These are phyloP conservation scores for Coemansia sp. DNA, from an alignment of 192 early-diverging fungal species.

Conservation along the genomic window DNA sequence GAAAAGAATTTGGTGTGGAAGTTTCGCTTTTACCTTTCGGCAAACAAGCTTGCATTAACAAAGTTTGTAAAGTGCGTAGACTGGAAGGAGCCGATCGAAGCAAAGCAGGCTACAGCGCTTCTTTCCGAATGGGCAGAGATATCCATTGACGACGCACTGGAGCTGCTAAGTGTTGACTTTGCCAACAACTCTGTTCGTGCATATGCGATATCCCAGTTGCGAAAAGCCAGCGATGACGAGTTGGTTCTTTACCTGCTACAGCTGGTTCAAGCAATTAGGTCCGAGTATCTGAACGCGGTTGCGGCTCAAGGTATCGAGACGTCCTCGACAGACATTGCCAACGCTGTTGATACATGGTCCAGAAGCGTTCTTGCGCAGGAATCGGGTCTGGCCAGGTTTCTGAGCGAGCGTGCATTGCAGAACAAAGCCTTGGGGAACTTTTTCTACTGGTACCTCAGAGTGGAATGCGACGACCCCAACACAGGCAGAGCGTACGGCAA, in stretches of 20 bases:
- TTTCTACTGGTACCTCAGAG: constrained; percentile 97
- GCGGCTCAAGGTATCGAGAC: constrained; percentile 32
- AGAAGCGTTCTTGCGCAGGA: constrained; percentile 49
- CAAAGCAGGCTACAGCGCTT: constrained; percentile 87
- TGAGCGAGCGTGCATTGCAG: constrained; percentile 82
- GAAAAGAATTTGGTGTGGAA: constrained; percentile 99
- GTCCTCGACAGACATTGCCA: constrained; percentile 5
- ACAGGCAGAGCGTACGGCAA: constrained; percentile 86
- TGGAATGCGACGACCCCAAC: constrained; percentile 87
- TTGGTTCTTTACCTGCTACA: constrained; percentile 91
- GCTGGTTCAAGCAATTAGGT: constrained; percentile 96
- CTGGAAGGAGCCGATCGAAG: constrained; percentile 91
- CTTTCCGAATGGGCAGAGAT: constrained; percentile 88
- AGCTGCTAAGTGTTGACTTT: constrained; percentile 88
- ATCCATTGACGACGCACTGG: constrained; percentile 93
- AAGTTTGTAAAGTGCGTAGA: constrained; percentile 97
- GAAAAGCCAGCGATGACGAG: constrained; percentile 94
- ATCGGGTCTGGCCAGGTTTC: constrained; percentile 78
- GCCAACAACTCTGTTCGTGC: constrained; percentile 76
- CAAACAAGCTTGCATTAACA: constrained; percentile 92
- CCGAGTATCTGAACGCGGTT: constrained; percentile 70
- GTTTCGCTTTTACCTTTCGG: constrained; percentile 91
- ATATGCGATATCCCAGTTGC: constrained; percentile 87
- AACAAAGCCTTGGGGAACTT: constrained; percentile 90
- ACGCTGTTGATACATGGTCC: constrained; percentile 22